phyloP scores from a whole-genome alignment of 2,329 filamentous ascomycete species.

The Calonectria multiphialidica region DNA sequence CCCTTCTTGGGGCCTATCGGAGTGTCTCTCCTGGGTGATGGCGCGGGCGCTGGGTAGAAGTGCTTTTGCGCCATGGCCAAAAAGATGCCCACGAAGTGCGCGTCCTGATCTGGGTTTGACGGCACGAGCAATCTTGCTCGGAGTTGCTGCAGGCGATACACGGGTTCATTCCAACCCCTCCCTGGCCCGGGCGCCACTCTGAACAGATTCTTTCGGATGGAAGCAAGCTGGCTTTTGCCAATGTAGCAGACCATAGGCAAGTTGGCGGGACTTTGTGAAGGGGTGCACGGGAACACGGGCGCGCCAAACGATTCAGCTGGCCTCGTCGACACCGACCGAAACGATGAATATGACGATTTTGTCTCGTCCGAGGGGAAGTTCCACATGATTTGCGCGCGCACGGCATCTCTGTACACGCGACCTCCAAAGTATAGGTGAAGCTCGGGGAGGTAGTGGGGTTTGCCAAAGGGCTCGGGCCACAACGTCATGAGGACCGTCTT shows the following conservation, averaged over 20 bases:
- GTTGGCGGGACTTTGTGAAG: slow-evolving; percentile 36
- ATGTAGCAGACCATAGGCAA: slow-evolving; percentile 60
- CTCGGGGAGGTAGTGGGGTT: slow-evolving; percentile 50
- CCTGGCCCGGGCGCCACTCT: slow-evolving; percentile 57
- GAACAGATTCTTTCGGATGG: slow-evolving; percentile 61
- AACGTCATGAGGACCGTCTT: slow-evolving; percentile 59
- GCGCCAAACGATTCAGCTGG: slow-evolving; percentile 46
- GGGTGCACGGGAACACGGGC: slow-evolving; percentile 36
- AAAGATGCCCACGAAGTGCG: slow-evolving; percentile 64
- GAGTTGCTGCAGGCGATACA: slow-evolving; percentile 60
- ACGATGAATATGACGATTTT: slow-evolving; percentile 46
- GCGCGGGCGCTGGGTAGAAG: slow-evolving; percentile 55
- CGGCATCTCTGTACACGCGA: slow-evolving; percentile 56
- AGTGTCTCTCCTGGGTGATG: slow-evolving; percentile 39
- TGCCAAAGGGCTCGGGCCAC: slow-evolving; percentile 53
- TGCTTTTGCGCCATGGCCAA: slow-evolving; percentile 69
- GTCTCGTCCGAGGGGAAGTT: slow-evolving; percentile 48
- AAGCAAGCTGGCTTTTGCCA: slow-evolving; percentile 58
- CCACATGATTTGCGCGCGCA: slow-evolving; percentile 66
- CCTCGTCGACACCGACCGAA: slow-evolving; percentile 53
- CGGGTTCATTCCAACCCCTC: slow-evolving; percentile 58
- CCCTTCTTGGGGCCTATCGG: slow-evolving; percentile 38
- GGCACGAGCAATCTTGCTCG: slow-evolving; percentile 62
- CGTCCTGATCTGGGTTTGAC: slow-evolving; percentile 62
- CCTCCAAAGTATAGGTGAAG: slow-evolving; percentile 64